These are phyloP conservation scores for Chaetomium strumarium DNA, from an alignment of 2,329 filamentous ascomycete genomes.

Conservation along the genomic window DNA sequence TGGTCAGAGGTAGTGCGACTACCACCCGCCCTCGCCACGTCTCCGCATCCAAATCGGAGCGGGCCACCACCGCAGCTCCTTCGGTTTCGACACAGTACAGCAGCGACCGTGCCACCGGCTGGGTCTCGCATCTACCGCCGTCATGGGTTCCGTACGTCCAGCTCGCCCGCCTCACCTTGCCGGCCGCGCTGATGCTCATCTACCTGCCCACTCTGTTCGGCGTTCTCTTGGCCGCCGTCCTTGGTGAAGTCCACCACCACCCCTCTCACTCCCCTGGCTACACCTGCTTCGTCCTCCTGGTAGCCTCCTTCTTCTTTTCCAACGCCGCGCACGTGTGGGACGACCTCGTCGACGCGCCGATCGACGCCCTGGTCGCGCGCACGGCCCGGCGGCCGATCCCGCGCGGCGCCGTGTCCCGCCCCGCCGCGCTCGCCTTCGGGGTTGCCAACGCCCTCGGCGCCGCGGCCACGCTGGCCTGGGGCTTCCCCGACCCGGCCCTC, in stretches of 20 bases:
- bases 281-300: constrained; percentile 17
- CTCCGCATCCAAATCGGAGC: neutral
- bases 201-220: neutral
- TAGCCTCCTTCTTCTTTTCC: constrained; percentile 30
- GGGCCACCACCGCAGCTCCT: no score
- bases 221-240: neutral
- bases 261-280: neutral
- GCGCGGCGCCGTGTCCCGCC: constrained; percentile 29
- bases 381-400: constrained; percentile 31
- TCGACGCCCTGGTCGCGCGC: constrained; percentile 30
- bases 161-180: constrained; percentile 2
- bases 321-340: constrained; percentile 34
- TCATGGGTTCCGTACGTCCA: neutral
- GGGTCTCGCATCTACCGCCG: neutral
- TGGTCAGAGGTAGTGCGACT: neutral
- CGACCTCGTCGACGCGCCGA: constrained; percentile 31
- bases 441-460: constrained; percentile 25
- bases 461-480: constrained; percentile 17
- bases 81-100: neutral
- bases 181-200: neutral
- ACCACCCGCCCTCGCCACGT: neutral
- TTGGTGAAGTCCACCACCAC: neutral
- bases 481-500: constrained; percentile 15
- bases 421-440: constrained; percentile 29
- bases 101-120: neutral